phyloP scores from a whole-genome alignment of 2,329 filamentous ascomycete species.

The Diaporthe nobilis region DNA sequence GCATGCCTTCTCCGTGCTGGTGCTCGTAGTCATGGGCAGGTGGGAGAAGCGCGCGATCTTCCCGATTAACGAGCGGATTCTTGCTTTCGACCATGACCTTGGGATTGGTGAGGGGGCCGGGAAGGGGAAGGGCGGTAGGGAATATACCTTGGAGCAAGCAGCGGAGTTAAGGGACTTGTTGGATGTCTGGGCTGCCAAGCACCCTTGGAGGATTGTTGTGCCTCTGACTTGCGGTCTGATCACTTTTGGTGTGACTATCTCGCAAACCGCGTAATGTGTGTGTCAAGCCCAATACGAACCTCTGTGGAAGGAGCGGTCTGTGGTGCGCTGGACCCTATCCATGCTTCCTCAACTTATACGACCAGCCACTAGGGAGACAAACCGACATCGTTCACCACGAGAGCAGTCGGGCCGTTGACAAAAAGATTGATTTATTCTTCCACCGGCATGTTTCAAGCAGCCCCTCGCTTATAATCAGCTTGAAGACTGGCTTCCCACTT shows the following conservation, averaged over 20 bases:
- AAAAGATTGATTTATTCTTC: not conserved
- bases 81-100: constrained; percentile 5
- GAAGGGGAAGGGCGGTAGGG: not conserved
- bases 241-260: constrained; percentile 10
- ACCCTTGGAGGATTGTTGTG: constrained; percentile 22
- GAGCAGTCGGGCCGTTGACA: not conserved
- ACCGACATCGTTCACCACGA: not conserved
- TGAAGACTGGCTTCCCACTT: constrained; percentile 2
- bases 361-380: not conserved
- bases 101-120: not conserved
- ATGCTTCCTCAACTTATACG: not conserved
- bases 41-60: not conserved
- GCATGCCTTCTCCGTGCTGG: not conserved
- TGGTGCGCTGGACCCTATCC: not conserved
- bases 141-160: not conserved
- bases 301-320: not conserved
- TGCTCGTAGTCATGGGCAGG: not conserved
- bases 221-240: constrained; percentile 2
- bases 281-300: not conserved
- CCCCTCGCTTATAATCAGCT: not conserved
- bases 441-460: not conserved
- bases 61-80: not conserved
- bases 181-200: constrained; percentile 21
- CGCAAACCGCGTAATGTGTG: not conserved
- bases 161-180: not conserved